phyloP scores from a whole-genome alignment of 2,329 filamentous ascomycete genomes.

The Grosmannia penicillata region DNA sequence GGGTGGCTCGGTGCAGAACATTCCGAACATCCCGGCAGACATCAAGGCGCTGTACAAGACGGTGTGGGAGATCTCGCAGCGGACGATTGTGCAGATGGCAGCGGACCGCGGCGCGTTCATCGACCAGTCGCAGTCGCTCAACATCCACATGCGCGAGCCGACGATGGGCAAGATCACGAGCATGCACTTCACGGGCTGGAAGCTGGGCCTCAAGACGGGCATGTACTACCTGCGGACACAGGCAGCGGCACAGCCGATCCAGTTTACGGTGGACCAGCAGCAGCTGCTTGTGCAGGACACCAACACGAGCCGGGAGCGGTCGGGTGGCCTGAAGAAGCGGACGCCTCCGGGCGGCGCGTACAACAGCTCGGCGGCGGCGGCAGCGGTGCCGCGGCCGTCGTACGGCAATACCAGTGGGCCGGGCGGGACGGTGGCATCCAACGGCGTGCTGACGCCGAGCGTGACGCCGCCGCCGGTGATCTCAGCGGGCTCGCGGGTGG shows the following conservation, averaged over 20 bases:
- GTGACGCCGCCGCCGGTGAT: conserved; percentile 47
- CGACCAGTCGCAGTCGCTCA: conserved; percentile 96
- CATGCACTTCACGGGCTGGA: conserved; percentile 99
- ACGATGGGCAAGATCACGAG: conserved; percentile 99
- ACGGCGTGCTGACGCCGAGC: conserved; percentile 55
- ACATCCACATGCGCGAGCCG: conserved; percentile 98
- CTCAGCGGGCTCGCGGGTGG: conserved; percentile 30
- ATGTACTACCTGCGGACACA: conserved; percentile 99
- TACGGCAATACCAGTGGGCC: conserved; percentile 41
- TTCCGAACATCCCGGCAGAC: conserved; percentile 89
- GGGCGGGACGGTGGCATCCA: conserved; percentile 31
- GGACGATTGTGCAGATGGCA: conserved; percentile 91
- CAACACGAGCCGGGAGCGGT: conserved; percentile 50
- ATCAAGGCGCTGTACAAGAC: conserved; percentile 98
- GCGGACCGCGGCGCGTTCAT: conserved; percentile 97
- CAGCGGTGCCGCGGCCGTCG: conserved; percentile 53
- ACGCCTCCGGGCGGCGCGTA: conserved; percentile 41
- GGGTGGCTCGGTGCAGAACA: conserved; percentile 88
- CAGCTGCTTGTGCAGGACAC: conserved; percentile 78
- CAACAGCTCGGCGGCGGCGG: conserved; percentile 41
- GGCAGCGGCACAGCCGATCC: conserved; percentile 90
- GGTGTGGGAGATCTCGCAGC: conserved; percentile 97
- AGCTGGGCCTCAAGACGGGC: conserved; percentile 96
- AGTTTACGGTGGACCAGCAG: conserved; percentile 98
- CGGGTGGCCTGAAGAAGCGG: conserved; percentile 54